Conservation (phyloP, 441 rosid genomes). For the Euphorbia neoarborescens region DNA sequence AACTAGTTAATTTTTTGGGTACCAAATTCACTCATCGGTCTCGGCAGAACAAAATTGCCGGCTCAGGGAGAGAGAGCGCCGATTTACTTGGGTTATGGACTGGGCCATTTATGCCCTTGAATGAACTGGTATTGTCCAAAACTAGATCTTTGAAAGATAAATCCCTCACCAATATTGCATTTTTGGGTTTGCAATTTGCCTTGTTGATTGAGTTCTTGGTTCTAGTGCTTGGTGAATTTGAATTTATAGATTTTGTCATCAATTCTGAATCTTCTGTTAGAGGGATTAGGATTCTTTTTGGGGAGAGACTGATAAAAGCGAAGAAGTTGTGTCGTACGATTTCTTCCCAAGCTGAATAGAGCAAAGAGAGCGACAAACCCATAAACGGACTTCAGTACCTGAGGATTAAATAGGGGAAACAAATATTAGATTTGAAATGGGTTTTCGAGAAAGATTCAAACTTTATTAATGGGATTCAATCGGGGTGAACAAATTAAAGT, state of each 20-base stretch:
- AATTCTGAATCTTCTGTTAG: conserved; percentile 26
- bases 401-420: conserved; percentile 5
- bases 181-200: conserved; percentile 42
- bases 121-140: conserved; percentile 16
- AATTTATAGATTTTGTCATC: conserved; percentile 27
- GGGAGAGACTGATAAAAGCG: conserved; percentile 14
- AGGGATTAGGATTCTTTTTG: conserved; percentile 17
- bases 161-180: conserved; percentile 32
- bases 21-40: conserved; percentile 59
- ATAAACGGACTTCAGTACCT: conserved; percentile 16
- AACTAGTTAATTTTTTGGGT: too few species aligned
- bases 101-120: conserved; percentile 21
- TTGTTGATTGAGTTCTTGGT: conserved; percentile 36
- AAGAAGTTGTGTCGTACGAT: conserved; percentile 23
- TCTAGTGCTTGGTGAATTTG: conserved; percentile 12
- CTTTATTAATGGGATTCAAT: neutral
- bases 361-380: conserved; percentile 38
- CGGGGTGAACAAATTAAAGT: neutral
- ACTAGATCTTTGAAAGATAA: conserved; percentile 44
- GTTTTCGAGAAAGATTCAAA: neutral
- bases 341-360: conserved; percentile 33
- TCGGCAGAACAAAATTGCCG: conserved; percentile 45
- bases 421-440: neutral
- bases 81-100: conserved; percentile 15
- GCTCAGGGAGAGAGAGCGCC: conserved; percentile 40